Conservation (phyloP, 2,329 filamentous ascomycete species). For the Aspergillus pseudotamarii region DNA sequence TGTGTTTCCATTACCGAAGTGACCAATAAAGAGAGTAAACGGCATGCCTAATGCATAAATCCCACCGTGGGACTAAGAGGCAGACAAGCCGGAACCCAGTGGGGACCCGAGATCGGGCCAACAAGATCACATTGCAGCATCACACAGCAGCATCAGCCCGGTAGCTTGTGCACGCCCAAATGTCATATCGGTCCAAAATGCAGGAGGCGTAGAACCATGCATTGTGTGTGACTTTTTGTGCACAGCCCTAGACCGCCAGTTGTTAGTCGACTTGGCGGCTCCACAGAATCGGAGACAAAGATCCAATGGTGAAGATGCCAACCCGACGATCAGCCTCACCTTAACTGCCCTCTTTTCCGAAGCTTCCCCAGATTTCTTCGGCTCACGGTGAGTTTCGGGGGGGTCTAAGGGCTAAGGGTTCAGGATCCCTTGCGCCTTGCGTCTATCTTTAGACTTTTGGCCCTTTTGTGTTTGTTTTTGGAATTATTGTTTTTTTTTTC, state of each 20-base stretch:
- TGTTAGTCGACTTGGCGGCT: slow-evolving; percentile 3
- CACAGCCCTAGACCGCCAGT: slow-evolving; percentile 5
- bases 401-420: not conserved
- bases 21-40: not conserved
- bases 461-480: not conserved
- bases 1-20: not conserved
- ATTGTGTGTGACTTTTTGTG: not conserved
- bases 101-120: not conserved
- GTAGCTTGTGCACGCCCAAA: too few relatives aligned
- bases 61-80: not conserved
- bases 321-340: slow-evolving; percentile 4
- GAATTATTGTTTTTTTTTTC: not conserved
- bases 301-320: not conserved
- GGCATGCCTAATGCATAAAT: not conserved
- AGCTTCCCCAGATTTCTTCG: not conserved
- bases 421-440: not conserved
- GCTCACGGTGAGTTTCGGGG: not conserved
- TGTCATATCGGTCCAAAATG: too few relatives aligned
- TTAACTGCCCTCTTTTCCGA: not conserved
- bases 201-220: not conserved
- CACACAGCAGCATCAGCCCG: not conserved
- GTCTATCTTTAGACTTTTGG: slow-evolving; percentile 1
- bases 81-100: not conserved
- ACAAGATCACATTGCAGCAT: not conserved
- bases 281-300: not conserved